These are phyloP conservation scores for Globisporangium solare DNA, from an alignment of 352 stramenopile species.

Conservation along the genomic window DNA sequence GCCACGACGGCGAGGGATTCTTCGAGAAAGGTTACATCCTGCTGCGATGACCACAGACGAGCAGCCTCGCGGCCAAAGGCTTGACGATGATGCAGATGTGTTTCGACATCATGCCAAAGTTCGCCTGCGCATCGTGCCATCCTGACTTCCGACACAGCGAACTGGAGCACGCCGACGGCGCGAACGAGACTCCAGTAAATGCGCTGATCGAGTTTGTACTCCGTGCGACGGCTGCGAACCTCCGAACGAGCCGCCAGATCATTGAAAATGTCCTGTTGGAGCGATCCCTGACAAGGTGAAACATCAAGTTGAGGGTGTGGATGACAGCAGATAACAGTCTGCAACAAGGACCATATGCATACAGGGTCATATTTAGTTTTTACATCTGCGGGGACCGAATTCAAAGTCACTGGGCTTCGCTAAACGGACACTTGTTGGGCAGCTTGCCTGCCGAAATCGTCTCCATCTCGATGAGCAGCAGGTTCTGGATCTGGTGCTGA, in stretches of 20 bases:
- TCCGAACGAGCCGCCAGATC: slow-evolving; percentile 17
- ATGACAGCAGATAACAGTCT: too few relatives aligned
- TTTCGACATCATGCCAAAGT: slow-evolving; percentile 18
- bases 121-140: background rate
- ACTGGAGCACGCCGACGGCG: slow-evolving; percentile 8
- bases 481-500: background rate
- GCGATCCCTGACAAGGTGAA: slow-evolving; percentile 5
- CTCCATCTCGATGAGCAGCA: background rate
- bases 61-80: too few relatives aligned
- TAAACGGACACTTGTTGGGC: background rate
- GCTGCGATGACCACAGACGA: slow-evolving; percentile 6
- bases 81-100: slow-evolving; percentile 18
- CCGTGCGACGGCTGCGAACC: slow-evolving; percentile 13
- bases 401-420: too few relatives aligned
- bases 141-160: too few relatives aligned
- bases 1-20: slow-evolving; percentile 26
- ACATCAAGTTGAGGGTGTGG: too few relatives aligned
- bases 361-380: too few relatives aligned
- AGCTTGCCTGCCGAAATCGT: background rate
- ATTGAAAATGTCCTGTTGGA: slow-evolving; percentile 22
- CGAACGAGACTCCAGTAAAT: slow-evolving; percentile 6
- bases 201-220: slow-evolving; percentile 24
- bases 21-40: slow-evolving; percentile 39
- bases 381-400: too few relatives aligned
- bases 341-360: too few relatives aligned